Base-by-base conservation (phyloP, 495 filamentous ascomycete species). In the Hypoxylon fuscum region DNA sequence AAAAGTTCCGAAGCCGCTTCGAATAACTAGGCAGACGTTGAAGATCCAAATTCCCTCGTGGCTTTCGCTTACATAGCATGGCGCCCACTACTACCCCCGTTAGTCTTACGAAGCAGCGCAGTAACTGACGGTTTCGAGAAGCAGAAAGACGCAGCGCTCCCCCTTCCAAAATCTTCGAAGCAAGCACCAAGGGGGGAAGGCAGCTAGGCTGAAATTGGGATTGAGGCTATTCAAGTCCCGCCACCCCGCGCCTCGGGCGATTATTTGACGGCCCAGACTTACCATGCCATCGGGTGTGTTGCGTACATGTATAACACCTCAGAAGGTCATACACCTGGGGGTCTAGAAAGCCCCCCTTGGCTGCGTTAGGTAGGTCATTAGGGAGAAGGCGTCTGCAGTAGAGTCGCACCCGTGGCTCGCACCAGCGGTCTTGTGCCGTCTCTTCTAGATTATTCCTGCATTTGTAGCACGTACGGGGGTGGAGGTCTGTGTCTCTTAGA, bases 211-310 rank as follows among this genome's bases (percentile, higher is more conserved):
- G 17, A 23, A 32, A 64, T 59, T 17, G 15, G 48, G 42, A 49
- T 48, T 59, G 61, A 64, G 61, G 61, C 49, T 64, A 64, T 64
- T 55, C 61, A 25, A 55, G 14, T 20, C 31, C 43, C 22, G 34
- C 17, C 60, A 15, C 31, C 46, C 34, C 53, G 46, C 40, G 9
- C 22, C 49, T 43, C 23, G 18, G 5, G 35, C 34, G 27, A 31
- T 35, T 15, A 55, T 49, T 40, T 27, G 41, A 55, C 20, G 12
- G 44, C 14, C 49, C 18, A 44, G 37, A 59, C 49, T 29, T 44
- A 31, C 54, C 48, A 41, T 58, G 27, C 29, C 47, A 58, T 22
- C 25, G 27, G 53, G 44, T 55, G 49, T 58, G 38, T 49, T 59
- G n/a, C n/a, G n/a, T n/a, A 27, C 55, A 64, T 55, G 54, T 55